phyloP scores from a whole-genome alignment of 768 basidiomycete species.

The Podaxis sp. region DNA sequence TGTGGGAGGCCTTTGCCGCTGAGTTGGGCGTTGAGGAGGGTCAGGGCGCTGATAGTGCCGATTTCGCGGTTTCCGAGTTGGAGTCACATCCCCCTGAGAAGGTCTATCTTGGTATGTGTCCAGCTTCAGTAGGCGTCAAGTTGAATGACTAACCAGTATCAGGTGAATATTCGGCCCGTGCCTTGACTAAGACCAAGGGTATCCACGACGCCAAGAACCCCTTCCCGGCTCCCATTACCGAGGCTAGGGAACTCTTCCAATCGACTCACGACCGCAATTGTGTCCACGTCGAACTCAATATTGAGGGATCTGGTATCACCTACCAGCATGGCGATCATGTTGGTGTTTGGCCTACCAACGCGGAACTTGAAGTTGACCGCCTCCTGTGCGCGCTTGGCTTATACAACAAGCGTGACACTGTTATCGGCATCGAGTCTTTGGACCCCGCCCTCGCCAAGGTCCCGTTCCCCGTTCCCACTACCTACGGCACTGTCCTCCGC shows the following conservation, averaged over 20 bases:
- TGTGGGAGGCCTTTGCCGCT: constrained; percentile 90
- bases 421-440: constrained; percentile 93
- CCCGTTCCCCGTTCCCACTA: constrained; percentile 97
- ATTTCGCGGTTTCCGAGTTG: constrained; percentile 90
- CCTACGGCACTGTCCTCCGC: constrained; percentile 88
- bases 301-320: constrained; percentile 93
- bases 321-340: constrained; percentile 99
- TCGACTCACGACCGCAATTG: constrained; percentile 80
- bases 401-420: constrained; percentile 72
- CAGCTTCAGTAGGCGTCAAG: not conserved
- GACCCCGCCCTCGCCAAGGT: constrained; percentile 98
- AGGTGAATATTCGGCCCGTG: constrained; percentile 96
- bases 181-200: constrained; percentile 89
- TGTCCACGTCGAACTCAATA: constrained; percentile 91
- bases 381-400: constrained; percentile 86
- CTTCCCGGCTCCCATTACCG: constrained; percentile 78
- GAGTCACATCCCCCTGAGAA: constrained; percentile 76
- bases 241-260: constrained; percentile 83
- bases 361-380: constrained; percentile 88
- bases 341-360: constrained; percentile 95
- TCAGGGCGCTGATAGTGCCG: constrained; percentile 90
- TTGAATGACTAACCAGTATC: constrained; percentile 17
- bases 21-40: constrained; percentile 92
- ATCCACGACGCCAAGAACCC: constrained; percentile 99
- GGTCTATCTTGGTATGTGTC: constrained; percentile 80